Conservation (phyloP, 176 grass and related monocot species). For the Avena sativa region DNA sequence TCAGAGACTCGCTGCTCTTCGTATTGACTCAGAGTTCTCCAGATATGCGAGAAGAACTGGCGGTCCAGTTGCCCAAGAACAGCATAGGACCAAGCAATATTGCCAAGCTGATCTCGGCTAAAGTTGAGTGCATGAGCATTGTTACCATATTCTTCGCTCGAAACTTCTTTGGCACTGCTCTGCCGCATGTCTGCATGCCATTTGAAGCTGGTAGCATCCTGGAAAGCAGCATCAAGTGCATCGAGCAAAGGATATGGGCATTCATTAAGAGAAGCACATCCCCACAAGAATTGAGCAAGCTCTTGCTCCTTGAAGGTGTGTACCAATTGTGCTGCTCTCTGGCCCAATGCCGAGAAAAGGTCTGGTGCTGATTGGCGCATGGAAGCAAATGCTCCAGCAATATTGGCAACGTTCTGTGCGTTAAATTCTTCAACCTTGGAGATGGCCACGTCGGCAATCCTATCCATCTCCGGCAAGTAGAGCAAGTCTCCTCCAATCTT, state of each 20-base stretch:
- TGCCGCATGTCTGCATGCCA: neutral
- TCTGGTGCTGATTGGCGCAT: slow-evolving; percentile 84
- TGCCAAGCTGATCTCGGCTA: slow-evolving; percentile 79
- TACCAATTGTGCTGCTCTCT: slow-evolving; percentile 61
- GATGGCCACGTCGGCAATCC: slow-evolving; percentile 75
- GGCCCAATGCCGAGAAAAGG: slow-evolving; percentile 59
- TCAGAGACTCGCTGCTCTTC: slow-evolving; percentile 67
- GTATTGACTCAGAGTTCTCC: slow-evolving; percentile 66
- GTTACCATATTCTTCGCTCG: slow-evolving; percentile 2
- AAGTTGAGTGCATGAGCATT: slow-evolving; percentile 56
- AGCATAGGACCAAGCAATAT: slow-evolving; percentile 92
- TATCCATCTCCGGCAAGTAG: slow-evolving; percentile 86
- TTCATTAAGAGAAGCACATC: slow-evolving; percentile 82
- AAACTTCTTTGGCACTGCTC: slow-evolving; percentile 36
- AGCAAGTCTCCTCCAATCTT: slow-evolving; percentile 88
- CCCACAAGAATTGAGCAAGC: slow-evolving; percentile 88
- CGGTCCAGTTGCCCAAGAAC: slow-evolving; percentile 81
- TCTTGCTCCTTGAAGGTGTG: slow-evolving; percentile 79
- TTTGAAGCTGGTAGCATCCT: slow-evolving; percentile 36
- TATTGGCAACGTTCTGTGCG: slow-evolving; percentile 85
- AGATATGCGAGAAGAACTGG: slow-evolving; percentile 73
- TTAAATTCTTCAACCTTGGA: slow-evolving; percentile 77
- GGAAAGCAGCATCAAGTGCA: slow-evolving; percentile 62
- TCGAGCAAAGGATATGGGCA: slow-evolving; percentile 57
- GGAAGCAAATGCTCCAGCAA: slow-evolving; percentile 77